These are phyloP conservation scores for Zasmidium angulare DNA, from an alignment of 2,329 filamentous ascomycete species.

Conservation along the genomic window DNA sequence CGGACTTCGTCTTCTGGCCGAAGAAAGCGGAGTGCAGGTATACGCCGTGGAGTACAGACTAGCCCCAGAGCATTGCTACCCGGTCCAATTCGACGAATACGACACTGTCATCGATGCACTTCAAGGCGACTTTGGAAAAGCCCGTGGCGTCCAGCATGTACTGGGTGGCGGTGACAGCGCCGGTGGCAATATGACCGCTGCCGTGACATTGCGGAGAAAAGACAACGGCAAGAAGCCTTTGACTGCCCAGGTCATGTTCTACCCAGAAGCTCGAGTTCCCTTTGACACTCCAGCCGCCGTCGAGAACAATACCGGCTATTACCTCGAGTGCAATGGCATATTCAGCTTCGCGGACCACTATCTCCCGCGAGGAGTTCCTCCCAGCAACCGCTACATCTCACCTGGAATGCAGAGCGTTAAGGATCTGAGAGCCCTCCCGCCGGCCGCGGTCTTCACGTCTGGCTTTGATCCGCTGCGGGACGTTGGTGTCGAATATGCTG, in stretches of 20 bases:
- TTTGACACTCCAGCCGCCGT: conserved; percentile 35
- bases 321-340: conserved; percentile 39
- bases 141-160: conserved; percentile 32
- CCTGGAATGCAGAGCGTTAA: too few species aligned
- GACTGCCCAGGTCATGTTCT: conserved; percentile 36
- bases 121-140: conserved; percentile 25
- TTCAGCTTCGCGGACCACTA: conserved; percentile 39
- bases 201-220: conserved; percentile 29
- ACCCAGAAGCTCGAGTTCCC: conserved; percentile 37
- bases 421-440: too few species aligned
- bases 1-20: conserved; percentile 35
- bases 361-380: conserved; percentile 26
- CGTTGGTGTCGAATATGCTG: too few species aligned
- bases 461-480: too few species aligned
- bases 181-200: conserved; percentile 40
- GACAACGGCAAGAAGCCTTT: conserved; percentile 31
- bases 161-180: conserved; percentile 38
- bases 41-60: conserved; percentile 39
- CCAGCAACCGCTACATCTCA: conserved; percentile 29
- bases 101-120: conserved; percentile 33
- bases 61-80: conserved; percentile 36
- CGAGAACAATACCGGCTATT: conserved; percentile 39
- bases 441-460: too few species aligned
- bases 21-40: conserved; percentile 28
- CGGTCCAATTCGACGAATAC: conserved; percentile 38